These are phyloP conservation scores for Phialemonium atrogriseum DNA, from an alignment of 2,329 filamentous ascomycete genomes.

Conservation along the genomic window DNA sequence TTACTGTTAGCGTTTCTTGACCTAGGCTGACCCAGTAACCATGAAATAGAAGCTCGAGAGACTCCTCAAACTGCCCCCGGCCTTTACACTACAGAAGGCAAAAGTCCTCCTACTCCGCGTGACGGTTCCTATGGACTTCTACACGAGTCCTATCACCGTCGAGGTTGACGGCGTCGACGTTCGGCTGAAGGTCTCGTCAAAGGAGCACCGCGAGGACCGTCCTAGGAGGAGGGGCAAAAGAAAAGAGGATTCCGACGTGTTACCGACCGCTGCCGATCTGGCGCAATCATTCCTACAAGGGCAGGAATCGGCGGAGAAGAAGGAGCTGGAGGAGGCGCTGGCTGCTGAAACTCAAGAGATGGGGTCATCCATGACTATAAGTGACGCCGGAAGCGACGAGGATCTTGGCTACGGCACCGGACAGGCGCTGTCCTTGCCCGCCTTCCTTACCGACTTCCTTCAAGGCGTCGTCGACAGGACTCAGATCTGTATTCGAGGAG, in stretches of 20 bases:
- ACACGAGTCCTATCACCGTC: constrained; percentile 72
- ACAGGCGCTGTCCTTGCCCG: constrained; percentile 58
- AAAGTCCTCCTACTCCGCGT: constrained; percentile 69
- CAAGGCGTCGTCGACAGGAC: constrained; percentile 67
- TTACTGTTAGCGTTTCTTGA: constrained; percentile 1
- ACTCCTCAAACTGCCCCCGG: constrained; percentile 64
- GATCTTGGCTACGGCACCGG: constrained; percentile 60
- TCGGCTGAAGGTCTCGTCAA: constrained; percentile 45
- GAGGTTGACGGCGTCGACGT: constrained; percentile 78
- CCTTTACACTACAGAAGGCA: constrained; percentile 64
- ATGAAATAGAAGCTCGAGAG: constrained; percentile 67
- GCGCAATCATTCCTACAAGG: constrained; percentile 72
- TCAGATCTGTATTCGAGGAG: constrained; percentile 55
- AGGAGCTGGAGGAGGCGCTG: constrained; percentile 61
- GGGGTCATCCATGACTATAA: constrained; percentile 48
- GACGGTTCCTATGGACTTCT: constrained; percentile 81
- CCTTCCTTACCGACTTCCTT: constrained; percentile 62
- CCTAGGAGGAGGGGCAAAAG: constrained; percentile 16
- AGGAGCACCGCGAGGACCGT: constrained; percentile 21
- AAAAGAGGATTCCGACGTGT: constrained; percentile 21
- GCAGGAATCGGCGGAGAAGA: constrained; percentile 57
- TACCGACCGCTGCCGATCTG: constrained; percentile 65
- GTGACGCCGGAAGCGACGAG: constrained; percentile 55
- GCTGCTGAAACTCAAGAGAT: constrained; percentile 54
- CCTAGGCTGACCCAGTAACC: constrained; percentile 4